phyloP scores from a whole-genome alignment of 2,329 filamentous ascomycete genomes.

The Dothideomycetes sp. region DNA sequence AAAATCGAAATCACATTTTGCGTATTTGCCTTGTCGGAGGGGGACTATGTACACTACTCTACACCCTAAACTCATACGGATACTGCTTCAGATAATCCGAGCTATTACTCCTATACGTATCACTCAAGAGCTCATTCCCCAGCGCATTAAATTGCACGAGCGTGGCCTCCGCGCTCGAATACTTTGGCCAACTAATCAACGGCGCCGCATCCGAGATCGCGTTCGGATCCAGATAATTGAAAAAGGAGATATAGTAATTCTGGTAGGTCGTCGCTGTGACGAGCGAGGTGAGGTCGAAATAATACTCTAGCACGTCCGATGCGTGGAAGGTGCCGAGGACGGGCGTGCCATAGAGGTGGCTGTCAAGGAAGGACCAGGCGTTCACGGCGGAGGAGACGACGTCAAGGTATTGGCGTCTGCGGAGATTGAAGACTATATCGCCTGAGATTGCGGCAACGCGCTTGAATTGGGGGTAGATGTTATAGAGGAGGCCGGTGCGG shows the following conservation, averaged over 20 bases:
- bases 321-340: constrained; percentile 68
- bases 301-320: constrained; percentile 58
- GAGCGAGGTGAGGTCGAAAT: constrained; percentile 44
- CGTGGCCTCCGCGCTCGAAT: constrained; percentile 34
- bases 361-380: constrained; percentile 64
- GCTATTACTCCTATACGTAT: constrained; percentile 18
- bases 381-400: constrained; percentile 40
- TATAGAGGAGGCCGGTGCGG: constrained; percentile 56
- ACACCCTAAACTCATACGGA: not conserved
- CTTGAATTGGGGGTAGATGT: constrained; percentile 67
- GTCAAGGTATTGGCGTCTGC: constrained; percentile 53
- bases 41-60: no score
- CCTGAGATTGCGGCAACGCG: constrained; percentile 64
- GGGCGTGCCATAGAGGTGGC: constrained; percentile 60
- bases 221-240: constrained; percentile 63
- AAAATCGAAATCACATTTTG: no score
- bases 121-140: constrained; percentile 27
- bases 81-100: not conserved
- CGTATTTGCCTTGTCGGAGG: no score
- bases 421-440: constrained; percentile 64
- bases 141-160: constrained; percentile 39
- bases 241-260: constrained; percentile 62
- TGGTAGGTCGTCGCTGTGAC: constrained; percentile 36
- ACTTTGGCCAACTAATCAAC: constrained; percentile 42
- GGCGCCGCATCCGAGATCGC: constrained; percentile 28